These are phyloP conservation scores for Puccinia brachypodii DNA, from an alignment of 1,284 basidiomycete genomes.

Conservation along the genomic window DNA sequence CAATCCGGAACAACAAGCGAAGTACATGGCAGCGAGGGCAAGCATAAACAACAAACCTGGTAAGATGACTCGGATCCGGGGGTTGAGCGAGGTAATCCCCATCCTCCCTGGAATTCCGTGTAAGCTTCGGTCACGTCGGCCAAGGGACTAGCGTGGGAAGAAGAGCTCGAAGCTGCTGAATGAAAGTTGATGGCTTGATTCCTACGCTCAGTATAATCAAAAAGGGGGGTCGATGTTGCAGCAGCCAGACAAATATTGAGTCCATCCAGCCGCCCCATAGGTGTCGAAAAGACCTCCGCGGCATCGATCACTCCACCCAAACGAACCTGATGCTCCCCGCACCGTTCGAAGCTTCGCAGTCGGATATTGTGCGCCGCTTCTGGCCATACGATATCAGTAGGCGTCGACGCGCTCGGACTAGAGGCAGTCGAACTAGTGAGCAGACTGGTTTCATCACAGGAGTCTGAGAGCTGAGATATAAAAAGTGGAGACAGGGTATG, in stretches of 20 bases:
- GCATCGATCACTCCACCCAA: neutral
- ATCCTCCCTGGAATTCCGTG: slow-evolving; percentile 44
- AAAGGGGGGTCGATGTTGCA: neutral
- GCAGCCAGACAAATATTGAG: neutral
- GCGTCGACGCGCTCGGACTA: neutral
- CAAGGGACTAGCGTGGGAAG: slow-evolving; percentile 29
- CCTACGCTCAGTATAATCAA: neutral
- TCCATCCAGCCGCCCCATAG: neutral
- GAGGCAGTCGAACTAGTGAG: neutral
- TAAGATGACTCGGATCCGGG: neutral
- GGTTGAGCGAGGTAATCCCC: slow-evolving; percentile 11
- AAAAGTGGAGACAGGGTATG: neutral
- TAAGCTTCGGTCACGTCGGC: slow-evolving; percentile 48
- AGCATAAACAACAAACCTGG: neutral
- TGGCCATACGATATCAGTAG: neutral
- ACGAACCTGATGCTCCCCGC: neutral
- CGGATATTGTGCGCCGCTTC: neutral
- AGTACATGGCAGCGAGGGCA: neutral
- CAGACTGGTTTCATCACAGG: neutral
- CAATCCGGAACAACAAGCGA: neutral
- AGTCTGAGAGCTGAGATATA: neutral
- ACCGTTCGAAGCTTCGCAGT: neutral
- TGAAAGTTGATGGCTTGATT: neutral
- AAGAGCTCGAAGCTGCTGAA: neutral
- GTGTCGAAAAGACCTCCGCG: neutral